Conservation (phyloP, 257 asterid genomes). For the Nicotiana otophora region DNA sequence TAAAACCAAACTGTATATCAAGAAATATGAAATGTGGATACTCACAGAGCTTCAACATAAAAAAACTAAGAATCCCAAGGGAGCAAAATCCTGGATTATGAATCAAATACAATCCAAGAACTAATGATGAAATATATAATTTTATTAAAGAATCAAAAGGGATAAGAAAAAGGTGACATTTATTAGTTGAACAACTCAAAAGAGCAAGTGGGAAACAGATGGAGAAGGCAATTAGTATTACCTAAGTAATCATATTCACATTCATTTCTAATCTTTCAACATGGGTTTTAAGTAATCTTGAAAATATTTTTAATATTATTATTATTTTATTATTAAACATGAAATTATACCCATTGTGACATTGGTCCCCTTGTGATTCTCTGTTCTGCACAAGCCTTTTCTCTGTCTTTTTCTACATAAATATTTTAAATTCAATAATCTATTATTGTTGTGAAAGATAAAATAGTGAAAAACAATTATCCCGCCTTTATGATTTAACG, state of each 20-base stretch:
- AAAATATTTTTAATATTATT: neutral
- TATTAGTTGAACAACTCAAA: constrained; percentile 22
- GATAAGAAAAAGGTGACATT: neutral
- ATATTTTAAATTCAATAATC: neutral
- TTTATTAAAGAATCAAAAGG: neutral
- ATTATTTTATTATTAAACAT: neutral
- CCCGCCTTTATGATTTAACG: constrained; percentile 7
- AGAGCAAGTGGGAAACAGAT: neutral
- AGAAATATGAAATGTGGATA: constrained; percentile 14
- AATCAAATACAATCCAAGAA: neutral
- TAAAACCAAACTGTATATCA: neutral
- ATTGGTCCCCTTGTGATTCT: neutral
- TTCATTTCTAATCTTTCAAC: neutral
- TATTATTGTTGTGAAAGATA: neutral
- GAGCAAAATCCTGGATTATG: neutral
- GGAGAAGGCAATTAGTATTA: neutral
- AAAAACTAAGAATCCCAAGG: constrained; percentile 25
- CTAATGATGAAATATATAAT: neutral
- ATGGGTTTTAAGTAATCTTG: neutral
- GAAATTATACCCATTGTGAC: neutral
- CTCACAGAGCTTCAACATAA: constrained; percentile 16
- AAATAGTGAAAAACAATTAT: neutral
- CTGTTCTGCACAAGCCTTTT: neutral
- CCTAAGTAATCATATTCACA: neutral
- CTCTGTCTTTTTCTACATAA: neutral